These are phyloP conservation scores for Aquilaria agallochum DNA, from an alignment of 441 rosid species.

Conservation along the genomic window DNA sequence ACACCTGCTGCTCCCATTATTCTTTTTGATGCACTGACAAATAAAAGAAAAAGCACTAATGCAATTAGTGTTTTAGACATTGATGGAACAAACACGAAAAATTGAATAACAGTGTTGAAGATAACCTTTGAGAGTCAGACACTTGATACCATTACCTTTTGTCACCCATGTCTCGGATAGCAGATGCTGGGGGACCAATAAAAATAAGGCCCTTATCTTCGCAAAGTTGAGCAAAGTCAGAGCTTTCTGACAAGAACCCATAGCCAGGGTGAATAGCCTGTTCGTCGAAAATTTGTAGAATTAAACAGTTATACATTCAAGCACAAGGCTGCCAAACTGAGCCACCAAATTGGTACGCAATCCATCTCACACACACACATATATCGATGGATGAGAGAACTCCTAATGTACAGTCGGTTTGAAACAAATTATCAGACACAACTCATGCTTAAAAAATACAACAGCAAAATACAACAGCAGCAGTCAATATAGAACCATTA, in stretches of 20 bases:
- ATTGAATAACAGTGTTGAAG: no score
- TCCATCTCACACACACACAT: no score
- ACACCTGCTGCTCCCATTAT: slow-evolving; percentile 98
- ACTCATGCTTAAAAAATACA: no score
- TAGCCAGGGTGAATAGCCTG: slow-evolving; percentile 97
- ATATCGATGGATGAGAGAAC: no score
- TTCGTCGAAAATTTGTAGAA: slow-evolving; percentile 13
- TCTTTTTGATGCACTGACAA: slow-evolving; percentile 81
- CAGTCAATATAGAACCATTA: no score
- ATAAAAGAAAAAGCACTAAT: slow-evolving; percentile 14
- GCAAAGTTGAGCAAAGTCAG: slow-evolving; percentile 81
- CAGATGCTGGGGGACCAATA: slow-evolving; percentile 93
- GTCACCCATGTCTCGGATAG: slow-evolving; percentile 94
- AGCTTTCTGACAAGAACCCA: slow-evolving; percentile 88
- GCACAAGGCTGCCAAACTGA: no score
- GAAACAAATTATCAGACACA: no score
- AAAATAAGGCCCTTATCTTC: slow-evolving; percentile 76
- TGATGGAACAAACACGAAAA: background rate
- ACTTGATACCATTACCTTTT: slow-evolving; percentile 47
- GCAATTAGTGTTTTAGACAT: background rate
- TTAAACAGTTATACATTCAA: no score
- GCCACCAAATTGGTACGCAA: no score
- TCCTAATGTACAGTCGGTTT: no score
- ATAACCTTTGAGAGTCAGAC: background rate
- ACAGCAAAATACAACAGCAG: no score